These are phyloP conservation scores for Papiliotrema nemorosa DNA, from an alignment of 1,284 basidiomycete species.

Conservation along the genomic window DNA sequence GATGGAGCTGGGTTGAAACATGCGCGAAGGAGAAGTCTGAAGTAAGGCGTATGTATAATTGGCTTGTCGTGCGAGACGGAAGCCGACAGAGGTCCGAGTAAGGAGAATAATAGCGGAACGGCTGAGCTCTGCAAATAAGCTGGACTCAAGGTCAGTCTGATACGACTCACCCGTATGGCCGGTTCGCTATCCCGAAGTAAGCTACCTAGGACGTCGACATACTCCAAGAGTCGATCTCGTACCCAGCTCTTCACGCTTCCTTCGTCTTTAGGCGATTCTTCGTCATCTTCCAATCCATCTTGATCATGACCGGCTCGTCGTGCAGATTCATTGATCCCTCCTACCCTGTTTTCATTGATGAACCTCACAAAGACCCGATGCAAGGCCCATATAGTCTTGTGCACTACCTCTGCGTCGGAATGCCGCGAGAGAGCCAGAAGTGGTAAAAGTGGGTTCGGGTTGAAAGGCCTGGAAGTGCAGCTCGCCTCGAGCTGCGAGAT, in stretches of 20 bases:
- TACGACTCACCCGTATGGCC: conserved; percentile 55
- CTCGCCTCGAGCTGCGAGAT: conserved; percentile 35
- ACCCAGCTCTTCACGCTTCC: conserved; percentile 71
- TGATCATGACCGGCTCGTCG: conserved; percentile 12
- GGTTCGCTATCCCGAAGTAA: conserved; percentile 71
- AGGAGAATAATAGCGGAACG: conserved; percentile 72
- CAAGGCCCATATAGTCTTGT: conserved; percentile 74
- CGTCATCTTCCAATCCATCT: conserved; percentile 3
- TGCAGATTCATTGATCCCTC: conserved; percentile 5
- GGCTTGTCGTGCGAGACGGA: conserved; percentile 43
- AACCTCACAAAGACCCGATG: conserved; percentile 74
- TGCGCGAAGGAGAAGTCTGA: conserved; percentile 38
- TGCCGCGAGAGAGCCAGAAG: conserved; percentile 59
- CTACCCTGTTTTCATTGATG: conserved; percentile 60
- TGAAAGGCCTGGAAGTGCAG: conserved; percentile 48
- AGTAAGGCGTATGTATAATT: conserved; percentile 39
- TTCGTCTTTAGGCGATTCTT: conserved; percentile 48
- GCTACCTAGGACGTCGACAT: conserved; percentile 63
- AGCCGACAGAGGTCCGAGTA: conserved; percentile 73
- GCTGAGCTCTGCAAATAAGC: conserved; percentile 61
- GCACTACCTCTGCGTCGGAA: conserved; percentile 56
- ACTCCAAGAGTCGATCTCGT: conserved; percentile 64
- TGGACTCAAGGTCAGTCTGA: neutral
- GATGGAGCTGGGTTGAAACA: conserved; percentile 38
- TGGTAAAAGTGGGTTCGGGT: conserved; percentile 76